Evolutionary conservation across 2,329 filamentous ascomycete genomes (phyloP), one percentile per base, ranked within the genome.

Genomic region (Malbranchea cinnamomea): DNA sequence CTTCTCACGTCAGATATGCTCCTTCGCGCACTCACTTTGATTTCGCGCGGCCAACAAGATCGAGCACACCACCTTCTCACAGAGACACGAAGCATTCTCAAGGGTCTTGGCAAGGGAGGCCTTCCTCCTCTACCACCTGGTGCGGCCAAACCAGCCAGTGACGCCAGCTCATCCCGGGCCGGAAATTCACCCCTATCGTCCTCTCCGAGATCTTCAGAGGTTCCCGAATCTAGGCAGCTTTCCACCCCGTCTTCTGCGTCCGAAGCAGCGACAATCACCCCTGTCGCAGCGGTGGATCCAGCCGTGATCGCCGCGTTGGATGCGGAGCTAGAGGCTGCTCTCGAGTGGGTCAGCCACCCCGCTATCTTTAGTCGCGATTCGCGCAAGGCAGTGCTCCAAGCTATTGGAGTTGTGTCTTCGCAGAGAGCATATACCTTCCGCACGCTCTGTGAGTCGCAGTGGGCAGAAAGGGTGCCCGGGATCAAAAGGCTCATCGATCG

Each of bases 291-390:
- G n/a, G 87, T 98, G 33, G 89, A 98, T 47, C 59, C 71, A 4
- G 66, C 65, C 20, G 89, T 81, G 0, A 87, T 95, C 45, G 65
- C 73, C 14, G 85, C 89, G 2, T 71, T 98, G 11, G 89, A 98
- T 51, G 72, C 80, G 1, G 89, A 98, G 53, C 69, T 98, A 19
- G 83, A 93, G 51, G 72, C 80, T 19, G 82, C 80, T 29, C 62
- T 98, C 10, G 89, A 98, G 56, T 98, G 89, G 89, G 95, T 98
- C 54, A 84, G 79, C 49, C 89, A 98, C 48, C 89, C 89, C 2
- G 85, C 85, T 2, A 82, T 95, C 2, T 98, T 98, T 50, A 78
- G 80, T 6, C 74, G 89, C 21, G 89, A 98, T 52, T 89, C 81
- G 34, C 76, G 89, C 46, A 98, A 98, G 61, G 83, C 87, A 4